Conservation (phyloP, 306 rosid genomes). For the Prunus davidiana region DNA sequence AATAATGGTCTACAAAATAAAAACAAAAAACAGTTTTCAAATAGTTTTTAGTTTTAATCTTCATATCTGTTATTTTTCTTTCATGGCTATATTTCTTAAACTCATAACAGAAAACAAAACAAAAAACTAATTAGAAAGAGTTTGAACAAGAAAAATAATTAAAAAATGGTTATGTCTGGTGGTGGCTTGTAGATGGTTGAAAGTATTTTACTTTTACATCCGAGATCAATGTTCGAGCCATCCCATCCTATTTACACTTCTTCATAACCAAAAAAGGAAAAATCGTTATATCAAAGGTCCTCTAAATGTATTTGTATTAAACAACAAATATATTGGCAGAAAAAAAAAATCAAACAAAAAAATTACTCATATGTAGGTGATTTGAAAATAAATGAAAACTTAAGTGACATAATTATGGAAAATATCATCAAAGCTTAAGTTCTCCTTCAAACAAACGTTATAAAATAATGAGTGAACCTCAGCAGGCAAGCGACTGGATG, state of each 20-base stretch:
- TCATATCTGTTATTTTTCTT: not conserved
- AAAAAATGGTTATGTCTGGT: not conserved
- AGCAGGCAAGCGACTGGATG: too few species aligned
- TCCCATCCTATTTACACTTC: not conserved
- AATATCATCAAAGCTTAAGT: too few species aligned
- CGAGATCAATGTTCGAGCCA: not conserved
- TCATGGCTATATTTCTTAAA: not conserved
- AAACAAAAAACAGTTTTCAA: not conserved
- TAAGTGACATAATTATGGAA: too few species aligned
- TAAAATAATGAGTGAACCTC: too few species aligned
- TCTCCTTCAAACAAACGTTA: too few species aligned
- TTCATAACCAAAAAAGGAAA: accelerated
- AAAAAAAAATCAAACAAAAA: too few species aligned
- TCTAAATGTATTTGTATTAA: not conserved
- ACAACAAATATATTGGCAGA: not conserved
- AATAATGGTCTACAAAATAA: not conserved
- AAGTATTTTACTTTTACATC: not conserved
- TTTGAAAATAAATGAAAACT: too few species aligned
- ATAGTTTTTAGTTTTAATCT: not conserved
- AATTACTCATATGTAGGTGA: too few species aligned
- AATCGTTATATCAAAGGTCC: not conserved
- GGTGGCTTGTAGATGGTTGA: not conserved
- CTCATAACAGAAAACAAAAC: not conserved
- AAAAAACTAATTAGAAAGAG: not conserved
- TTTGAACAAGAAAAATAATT: not conserved